Evolutionary conservation across 768 basidiomycete genomes (phyloP), one percentile per base, ranked within the genome.

Genomic region (Lanmaoa rubissima): DNA sequence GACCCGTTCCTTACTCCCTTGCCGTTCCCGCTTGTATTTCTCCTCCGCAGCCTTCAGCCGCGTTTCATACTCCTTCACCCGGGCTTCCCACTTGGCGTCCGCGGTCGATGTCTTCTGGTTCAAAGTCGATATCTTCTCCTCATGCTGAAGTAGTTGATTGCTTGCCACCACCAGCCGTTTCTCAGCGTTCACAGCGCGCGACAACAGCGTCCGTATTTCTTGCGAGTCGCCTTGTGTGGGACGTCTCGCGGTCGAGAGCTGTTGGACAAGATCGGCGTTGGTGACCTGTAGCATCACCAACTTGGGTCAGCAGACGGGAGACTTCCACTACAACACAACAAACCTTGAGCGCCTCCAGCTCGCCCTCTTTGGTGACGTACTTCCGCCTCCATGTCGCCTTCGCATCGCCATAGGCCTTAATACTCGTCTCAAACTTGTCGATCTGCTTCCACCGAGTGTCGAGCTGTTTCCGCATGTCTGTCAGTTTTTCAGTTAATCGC

Each of bases 1-100:
- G 1, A 89, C 76, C 21, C 91, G 75, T 73, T 98, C 96, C 74
- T 98, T 99, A 43, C 87, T 83, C 4, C 96, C 97, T 65, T 98
- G 95, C 57, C 91, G 78, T 76, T 96, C 94, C 53, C 92, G 80
- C 79, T 98, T 98, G 61, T 93, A 85, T 68, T 86, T 87, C 78
- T 98, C 95, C 65, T 94, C 92, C 0, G 92, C 92, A 0, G 86
- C 84, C 70, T 86, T 87, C 59, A 94, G 67, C 17, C 90, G 75
- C 14, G 82, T 69, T 74, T 97, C 93, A 65, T 95, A 94, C 73
- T 98, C 95, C 71, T 87, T 88, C 44, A 98, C 91, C n/a, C 95
- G 79, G 0, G 88, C 92, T 65, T 95, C 94, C 94, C 95, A 98
- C 72, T 95, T 96, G 51, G 75, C 76, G 62, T 97, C 94, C 0